Evolutionary conservation across 2,329 filamentous ascomycete genomes (phyloP), one percentile per base, ranked within the genome.

Genomic region (Alternaria sp.): DNA sequence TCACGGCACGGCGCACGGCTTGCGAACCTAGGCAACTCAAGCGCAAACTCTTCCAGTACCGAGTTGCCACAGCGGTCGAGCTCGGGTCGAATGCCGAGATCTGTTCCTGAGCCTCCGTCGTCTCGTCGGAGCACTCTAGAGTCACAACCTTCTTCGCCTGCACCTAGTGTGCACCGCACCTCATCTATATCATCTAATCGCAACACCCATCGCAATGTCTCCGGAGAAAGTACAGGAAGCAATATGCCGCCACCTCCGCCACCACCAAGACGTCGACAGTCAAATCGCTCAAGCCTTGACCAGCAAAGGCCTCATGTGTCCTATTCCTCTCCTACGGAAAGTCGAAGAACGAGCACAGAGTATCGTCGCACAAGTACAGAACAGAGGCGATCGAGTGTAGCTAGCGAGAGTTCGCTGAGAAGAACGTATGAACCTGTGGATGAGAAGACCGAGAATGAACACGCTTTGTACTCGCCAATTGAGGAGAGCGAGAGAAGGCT

Each of bases 191-290:
- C 65, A 6, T 78, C 75, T 1, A 71, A 55, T 18, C 72, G 72
- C 48, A 71, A 65, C 53, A 58, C 58, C 16, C 46, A 59, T 3
- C 72, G 74, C 22, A 57, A 66, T n/a, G 66, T 72, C 11, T 74
- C 74, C 1, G 64, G 68, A 44, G 73, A 75, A 55, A 70, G 68
- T 59, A 54, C 68, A 24, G 59, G 51, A 9, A 59, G 51, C 20
- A 49, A 46, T 16, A 71, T 75, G 64, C 64, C 71, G 9, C 73
- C 74, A 5, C 75, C 75, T 2, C 72, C 74, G 3, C 72, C 76
- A 3, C 75, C 75, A 1, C 75, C 75, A 2, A 72, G 73, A 7
- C 71, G 75, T 4, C 71, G 72, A n/a, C 70, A 72, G 55, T 76
- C 74, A n/a, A 68, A 63, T 7, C 71, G 75, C 39, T 71, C 72